Base-by-base conservation (phyloP, 495 filamentous ascomycete species). In the Podospora sp. region DNA sequence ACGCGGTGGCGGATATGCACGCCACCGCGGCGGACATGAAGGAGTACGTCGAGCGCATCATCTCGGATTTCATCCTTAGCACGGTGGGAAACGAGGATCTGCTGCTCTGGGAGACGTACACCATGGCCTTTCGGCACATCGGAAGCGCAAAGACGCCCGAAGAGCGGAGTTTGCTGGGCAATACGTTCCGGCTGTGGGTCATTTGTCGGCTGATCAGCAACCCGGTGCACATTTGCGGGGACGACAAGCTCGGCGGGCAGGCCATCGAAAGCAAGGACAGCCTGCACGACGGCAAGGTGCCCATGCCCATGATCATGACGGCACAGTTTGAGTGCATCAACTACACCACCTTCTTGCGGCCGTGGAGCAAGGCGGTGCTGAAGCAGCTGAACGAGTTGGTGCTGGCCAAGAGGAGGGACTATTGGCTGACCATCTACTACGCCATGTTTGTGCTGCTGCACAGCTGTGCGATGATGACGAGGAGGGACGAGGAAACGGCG, bases 291-390 rank as follows among this genome's bases (percentile, higher is more conserved):
- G 67, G 66, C 56, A 62, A 60, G 24, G 59, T 72, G 6, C 68
- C 66, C 8, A 72, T 74, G 72, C 72, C 72, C 12, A 40, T 71
- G 21, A 53, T 75, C 50, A 71, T 75, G 71, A 71, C 69, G 18
- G 73, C 73, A 3, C 73, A 75, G 63, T 69, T 75, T 29, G 73
- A 75, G 46, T 71, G 71, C 60, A 73, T 75, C 68, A 71, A 69
- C 50, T 73, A 69, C 65, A 74, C 68, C 6, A 69, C 59, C 0
- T 71, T 76, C 14, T 27, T 76, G 9, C 53, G 70, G 20, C 73
- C 73, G 11, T 69, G 66, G 69, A 69, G 64, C 63, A 76, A 71
- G 55, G 65, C 68, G 0, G 66, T 76, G 20, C 64, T 76, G n/a
- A 70, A 70, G 40, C 67, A 74, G 62, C 68, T 76, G 7, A 72